Evolutionary conservation across 1,284 basidiomycete genomes (phyloP).

Genomic region (Sporisorium scitamineum): DNA sequence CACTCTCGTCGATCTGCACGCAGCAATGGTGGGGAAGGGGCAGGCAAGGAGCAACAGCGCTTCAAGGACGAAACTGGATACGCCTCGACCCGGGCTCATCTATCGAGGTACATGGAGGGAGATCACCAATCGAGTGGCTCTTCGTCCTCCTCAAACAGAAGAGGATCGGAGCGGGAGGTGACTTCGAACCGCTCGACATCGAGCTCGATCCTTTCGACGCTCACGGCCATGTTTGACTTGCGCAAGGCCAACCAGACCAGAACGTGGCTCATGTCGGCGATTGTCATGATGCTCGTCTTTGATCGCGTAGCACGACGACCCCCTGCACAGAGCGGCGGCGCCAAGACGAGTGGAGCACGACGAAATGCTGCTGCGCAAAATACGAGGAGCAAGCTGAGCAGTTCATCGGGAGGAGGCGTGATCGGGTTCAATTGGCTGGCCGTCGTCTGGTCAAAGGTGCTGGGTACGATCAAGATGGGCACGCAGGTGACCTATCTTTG

Average conservation of each 20-base stretch:
- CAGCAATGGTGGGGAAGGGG: constrained; percentile 9
- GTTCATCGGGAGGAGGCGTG: constrained; percentile 18
- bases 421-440: constrained; percentile 36
- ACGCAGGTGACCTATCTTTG: constrained; percentile 52
- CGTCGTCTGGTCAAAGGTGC: constrained; percentile 40
- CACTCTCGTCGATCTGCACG: constrained; percentile 34
- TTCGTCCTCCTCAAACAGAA: constrained; percentile 3
- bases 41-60: constrained; percentile 15
- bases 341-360: not conserved
- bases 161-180: constrained; percentile 9
- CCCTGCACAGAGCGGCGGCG: not conserved
- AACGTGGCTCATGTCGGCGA: constrained; percentile 41
- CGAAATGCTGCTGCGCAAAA: constrained; percentile 34
- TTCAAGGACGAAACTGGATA: constrained; percentile 41
- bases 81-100: constrained; percentile 42
- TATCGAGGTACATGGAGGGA: constrained; percentile 44
- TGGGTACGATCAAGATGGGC: constrained; percentile 53
- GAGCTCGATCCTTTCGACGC: constrained; percentile 29
- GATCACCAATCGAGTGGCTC: constrained; percentile 9
- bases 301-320: constrained; percentile 31
- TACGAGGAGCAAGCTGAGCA: constrained; percentile 35
- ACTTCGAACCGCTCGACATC: constrained; percentile 12
- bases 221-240: constrained; percentile 35
- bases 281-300: constrained; percentile 44
- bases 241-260: constrained; percentile 34